Percentiles rank a stretch among this genome's conserved stretches.
phyloP scores from a whole-genome alignment of 2,329 filamentous ascomycete species.

The Colletotrichum lentis region DNA sequence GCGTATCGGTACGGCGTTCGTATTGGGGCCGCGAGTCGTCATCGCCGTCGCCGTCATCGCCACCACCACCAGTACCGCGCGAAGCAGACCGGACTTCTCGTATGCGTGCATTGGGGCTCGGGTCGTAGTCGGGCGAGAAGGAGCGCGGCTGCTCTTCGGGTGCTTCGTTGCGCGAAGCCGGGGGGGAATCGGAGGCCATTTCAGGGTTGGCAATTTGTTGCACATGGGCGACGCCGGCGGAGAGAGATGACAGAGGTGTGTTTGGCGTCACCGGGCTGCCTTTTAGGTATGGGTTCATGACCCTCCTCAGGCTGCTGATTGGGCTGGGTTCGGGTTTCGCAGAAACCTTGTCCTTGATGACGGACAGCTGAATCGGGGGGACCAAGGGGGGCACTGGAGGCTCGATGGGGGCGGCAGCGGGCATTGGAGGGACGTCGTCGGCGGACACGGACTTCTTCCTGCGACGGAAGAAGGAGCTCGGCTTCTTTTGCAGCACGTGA shows the following conservation, averaged over 20 bases:
- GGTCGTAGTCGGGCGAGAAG: constrained; percentile 80
- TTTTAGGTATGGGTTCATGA: constrained; percentile 84
- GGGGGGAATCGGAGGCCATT: constrained; percentile 19
- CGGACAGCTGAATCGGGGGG: constrained; percentile 47
- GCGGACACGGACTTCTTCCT: constrained; percentile 84
- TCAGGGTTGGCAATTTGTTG: constrained; percentile 21
- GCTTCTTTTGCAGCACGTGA: constrained; percentile 80
- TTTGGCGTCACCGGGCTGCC: constrained; percentile 42
- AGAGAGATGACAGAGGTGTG: constrained; percentile 23
- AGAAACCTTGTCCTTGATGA: constrained; percentile 44
- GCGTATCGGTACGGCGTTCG: constrained; percentile 45
- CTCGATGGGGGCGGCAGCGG: constrained; percentile 50
- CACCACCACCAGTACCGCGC: constrained; percentile 37
- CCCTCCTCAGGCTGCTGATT: constrained; percentile 81
- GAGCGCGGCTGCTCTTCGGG: constrained; percentile 57
- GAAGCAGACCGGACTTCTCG: constrained; percentile 65
- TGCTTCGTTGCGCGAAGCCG: constrained; percentile 12
- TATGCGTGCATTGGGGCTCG: constrained; percentile 75
- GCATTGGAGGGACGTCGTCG: constrained; percentile 72
- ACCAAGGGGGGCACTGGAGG: constrained; percentile 50
- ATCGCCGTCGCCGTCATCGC: constrained; percentile 16
- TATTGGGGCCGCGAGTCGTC: constrained; percentile 16
- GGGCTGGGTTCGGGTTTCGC: constrained; percentile 63
- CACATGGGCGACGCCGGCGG: constrained; percentile 14
- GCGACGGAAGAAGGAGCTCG: constrained; percentile 91